Conservation (phyloP, 192 early-diverging fungal genomes). For the Phycomyces nitens region DNA sequence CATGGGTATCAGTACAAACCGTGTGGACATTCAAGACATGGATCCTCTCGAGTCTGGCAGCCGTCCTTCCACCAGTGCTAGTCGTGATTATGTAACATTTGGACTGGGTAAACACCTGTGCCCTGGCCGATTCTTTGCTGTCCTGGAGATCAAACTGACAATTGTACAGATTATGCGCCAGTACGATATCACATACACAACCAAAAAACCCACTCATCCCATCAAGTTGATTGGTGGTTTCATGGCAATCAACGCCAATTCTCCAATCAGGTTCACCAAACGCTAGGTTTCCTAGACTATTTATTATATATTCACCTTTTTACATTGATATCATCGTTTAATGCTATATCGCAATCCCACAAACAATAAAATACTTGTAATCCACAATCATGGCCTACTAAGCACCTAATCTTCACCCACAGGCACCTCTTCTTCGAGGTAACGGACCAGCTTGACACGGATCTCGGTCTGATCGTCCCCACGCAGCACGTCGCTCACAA, state of each 20-base stretch:
- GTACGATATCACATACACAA: conserved; percentile 13
- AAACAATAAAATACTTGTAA: too few relatives aligned
- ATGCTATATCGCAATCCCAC: too few relatives aligned
- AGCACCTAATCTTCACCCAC: conserved; percentile 80
- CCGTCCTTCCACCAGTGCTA: conserved; percentile 2
- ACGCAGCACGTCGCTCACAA: conserved; percentile 78
- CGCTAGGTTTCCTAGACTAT: neutral
- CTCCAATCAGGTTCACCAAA: conserved; percentile 13
- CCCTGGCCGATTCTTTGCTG: conserved; percentile 30
- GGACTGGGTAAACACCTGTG: conserved; percentile 24
- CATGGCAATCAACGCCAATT: conserved; percentile 1
- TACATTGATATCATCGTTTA: too few relatives aligned
- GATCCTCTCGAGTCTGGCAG: conserved; percentile 9
- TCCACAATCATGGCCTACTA: too few relatives aligned
- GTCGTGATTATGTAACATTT: conserved; percentile 17
- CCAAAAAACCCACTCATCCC: conserved; percentile 14
- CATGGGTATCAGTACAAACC: conserved; percentile 7
- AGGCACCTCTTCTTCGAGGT: conserved; percentile 95
- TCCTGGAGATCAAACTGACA: conserved; percentile 26
- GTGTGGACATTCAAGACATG: conserved; percentile 9
- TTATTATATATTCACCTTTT: too few relatives aligned
- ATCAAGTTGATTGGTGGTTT: conserved; percentile 11
- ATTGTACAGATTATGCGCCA: conserved; percentile 9
- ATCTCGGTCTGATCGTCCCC: conserved; percentile 93
- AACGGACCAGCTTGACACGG: conserved; percentile 81